Percentiles rank a stretch among this genome's conserved stretches.
These are phyloP conservation scores for Apiospora marii DNA, from an alignment of 2,329 filamentous ascomycete genomes.

Conservation along the genomic window DNA sequence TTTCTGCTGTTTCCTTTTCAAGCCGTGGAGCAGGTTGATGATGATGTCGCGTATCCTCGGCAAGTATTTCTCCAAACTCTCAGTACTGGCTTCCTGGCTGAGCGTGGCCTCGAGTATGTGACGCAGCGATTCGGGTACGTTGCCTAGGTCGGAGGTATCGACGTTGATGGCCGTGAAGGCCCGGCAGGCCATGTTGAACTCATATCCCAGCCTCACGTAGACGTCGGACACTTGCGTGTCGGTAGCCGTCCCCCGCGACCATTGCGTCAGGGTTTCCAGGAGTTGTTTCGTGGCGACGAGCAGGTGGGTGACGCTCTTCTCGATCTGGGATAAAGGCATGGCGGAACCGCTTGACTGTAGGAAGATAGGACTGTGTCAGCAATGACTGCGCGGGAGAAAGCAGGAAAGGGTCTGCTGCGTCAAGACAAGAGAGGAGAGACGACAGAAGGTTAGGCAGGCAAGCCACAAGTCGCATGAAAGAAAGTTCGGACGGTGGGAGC, in stretches of 20 bases:
- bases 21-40: slow-evolving; percentile 92
- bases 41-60: slow-evolving; percentile 98
- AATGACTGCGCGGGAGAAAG: slow-evolving; percentile 1
- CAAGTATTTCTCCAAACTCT: slow-evolving; percentile 92
- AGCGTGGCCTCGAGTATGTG: slow-evolving; percentile 94
- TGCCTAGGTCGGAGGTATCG: slow-evolving; percentile 91
- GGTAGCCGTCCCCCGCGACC: slow-evolving; percentile 91
- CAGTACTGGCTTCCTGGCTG: slow-evolving; percentile 93
- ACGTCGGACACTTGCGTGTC: slow-evolving; percentile 98
- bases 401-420: background rate
- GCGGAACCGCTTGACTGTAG: slow-evolving; percentile 65
- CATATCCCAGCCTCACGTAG: slow-evolving; percentile 95
- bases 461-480: slow-evolving; percentile 4
- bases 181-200: slow-evolving; percentile 98
- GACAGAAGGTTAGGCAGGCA: background rate
- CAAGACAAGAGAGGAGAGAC: background rate
- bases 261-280: slow-evolving; percentile 95
- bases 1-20: slow-evolving; percentile 97
- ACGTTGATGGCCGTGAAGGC: slow-evolving; percentile 97
- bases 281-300: slow-evolving; percentile 98
- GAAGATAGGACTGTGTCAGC: slow-evolving; percentile 8
- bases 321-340: slow-evolving; percentile 90
- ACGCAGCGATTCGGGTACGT: slow-evolving; percentile 89
- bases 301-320: slow-evolving; percentile 98
- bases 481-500: background rate